Evolutionary conservation across 2,329 filamentous ascomycete species (phyloP).

Genomic region (Aspergillus niger): DNA sequence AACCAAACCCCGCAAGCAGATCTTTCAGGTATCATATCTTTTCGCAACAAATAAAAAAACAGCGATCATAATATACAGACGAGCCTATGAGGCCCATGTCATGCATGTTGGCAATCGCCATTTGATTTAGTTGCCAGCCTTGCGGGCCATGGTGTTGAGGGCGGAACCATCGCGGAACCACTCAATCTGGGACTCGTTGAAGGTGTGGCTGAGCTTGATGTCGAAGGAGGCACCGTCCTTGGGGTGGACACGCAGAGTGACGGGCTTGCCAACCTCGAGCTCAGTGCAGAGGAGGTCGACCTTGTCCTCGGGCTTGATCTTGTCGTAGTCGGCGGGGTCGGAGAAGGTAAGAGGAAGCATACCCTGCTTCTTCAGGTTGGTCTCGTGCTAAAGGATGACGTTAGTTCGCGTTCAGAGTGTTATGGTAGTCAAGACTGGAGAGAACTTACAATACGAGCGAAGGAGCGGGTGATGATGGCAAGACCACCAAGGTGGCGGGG

Average conservation of each 20-base stretch:
- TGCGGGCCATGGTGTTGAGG: conserved; percentile 97
- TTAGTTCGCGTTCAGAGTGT: conserved; percentile 18
- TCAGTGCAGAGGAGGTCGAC: conserved; percentile 88
- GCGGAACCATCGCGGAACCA: conserved; percentile 99
- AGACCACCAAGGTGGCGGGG: conserved; percentile 95
- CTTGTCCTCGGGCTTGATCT: conserved; percentile 89
- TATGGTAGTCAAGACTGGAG: background rate
- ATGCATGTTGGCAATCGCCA: background rate
- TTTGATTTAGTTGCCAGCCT: conserved; percentile 31
- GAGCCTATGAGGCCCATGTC: conserved; percentile 12
- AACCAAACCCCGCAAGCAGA: background rate
- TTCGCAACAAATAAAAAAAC: conserved; percentile 24
- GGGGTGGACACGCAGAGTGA: conserved; percentile 90
- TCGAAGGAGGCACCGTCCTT: conserved; percentile 81
- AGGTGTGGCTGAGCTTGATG: conserved; percentile 85
- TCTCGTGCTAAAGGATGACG: conserved; percentile 71
- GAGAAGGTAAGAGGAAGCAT: conserved; percentile 98
- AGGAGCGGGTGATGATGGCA: conserved; percentile 92
- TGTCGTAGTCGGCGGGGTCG: conserved; percentile 96
- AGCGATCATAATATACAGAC: conserved; percentile 27
- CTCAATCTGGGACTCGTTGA: conserved; percentile 96
- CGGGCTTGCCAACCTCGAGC: conserved; percentile 86
- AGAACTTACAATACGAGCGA: conserved; percentile 79
- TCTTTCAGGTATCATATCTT: conserved; percentile 15
- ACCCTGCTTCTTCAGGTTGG: conserved; percentile 99